Percentiles rank a stretch among this genome's conserved stretches.
Conservation (phyloP, 176 grass and related monocot genomes). For the Coix lacrymajobi region DNA sequence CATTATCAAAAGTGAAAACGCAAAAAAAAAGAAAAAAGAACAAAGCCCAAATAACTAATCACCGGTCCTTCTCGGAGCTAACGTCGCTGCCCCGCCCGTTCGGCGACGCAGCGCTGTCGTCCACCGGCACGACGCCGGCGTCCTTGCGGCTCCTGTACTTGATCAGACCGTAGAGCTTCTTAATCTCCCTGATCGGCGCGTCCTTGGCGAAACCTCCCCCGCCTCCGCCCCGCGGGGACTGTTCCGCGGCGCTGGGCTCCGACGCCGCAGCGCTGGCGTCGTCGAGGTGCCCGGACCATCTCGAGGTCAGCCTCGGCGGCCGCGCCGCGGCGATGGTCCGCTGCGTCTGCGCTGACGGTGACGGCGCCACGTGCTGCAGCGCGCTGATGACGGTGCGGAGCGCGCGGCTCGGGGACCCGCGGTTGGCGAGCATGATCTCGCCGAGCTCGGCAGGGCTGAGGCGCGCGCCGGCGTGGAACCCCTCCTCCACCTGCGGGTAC, state of each 20-base stretch:
- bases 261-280: background rate
- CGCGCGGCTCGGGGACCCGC: constrained; percentile 70
- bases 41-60: constrained; percentile 11
- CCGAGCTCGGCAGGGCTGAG: constrained; percentile 94
- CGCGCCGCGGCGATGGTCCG: background rate
- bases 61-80: constrained; percentile 43
- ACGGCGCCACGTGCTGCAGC: constrained; percentile 44
- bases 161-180: constrained; percentile 87
- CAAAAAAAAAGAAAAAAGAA: no score
- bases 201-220: constrained; percentile 50
- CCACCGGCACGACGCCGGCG: constrained; percentile 36
- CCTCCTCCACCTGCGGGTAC: constrained; percentile 91
- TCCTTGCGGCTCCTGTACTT: constrained; percentile 86
- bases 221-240: constrained; percentile 18
- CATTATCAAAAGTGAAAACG: background rate
- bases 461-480: constrained; percentile 65
- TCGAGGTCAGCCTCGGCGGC: constrained; percentile 26
- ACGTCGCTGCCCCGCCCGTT: constrained; percentile 31
- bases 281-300: constrained; percentile 31
- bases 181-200: constrained; percentile 68
- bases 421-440: constrained; percentile 96
- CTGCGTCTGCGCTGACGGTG: background rate
- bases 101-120: constrained; percentile 39
- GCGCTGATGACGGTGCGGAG: constrained; percentile 80
- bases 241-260: background rate